A percentile compares a stretch with the other conserved stretches of the same genome.
Evolutionary conservation across 371 early-diverging fungal species (phyloP).

Genomic region (Choanephora cucurbitarum): DNA sequence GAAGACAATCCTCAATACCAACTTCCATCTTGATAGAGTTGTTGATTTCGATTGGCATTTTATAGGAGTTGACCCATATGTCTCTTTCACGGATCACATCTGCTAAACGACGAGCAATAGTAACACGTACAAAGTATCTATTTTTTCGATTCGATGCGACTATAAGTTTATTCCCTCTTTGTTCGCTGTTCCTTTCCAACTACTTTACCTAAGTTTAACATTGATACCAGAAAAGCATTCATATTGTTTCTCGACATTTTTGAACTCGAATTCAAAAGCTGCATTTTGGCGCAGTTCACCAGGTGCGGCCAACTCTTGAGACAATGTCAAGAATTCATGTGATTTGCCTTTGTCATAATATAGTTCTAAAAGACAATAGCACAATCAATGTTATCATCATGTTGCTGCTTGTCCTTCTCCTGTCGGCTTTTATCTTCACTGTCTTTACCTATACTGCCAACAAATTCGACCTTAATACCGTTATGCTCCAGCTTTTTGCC

Average conservation of each 20-base stretch:
- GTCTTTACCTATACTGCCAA: slow-evolving; percentile 87
- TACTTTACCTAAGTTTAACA: slow-evolving; percentile 75
- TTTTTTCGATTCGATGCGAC: neutral
- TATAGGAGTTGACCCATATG: slow-evolving; percentile 90
- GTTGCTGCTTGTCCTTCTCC: no score
- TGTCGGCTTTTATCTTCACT: neutral
- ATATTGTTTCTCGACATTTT: slow-evolving; percentile 91
- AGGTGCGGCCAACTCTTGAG: slow-evolving; percentile 87
- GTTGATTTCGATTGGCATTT: slow-evolving; percentile 83
- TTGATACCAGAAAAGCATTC: slow-evolving; percentile 92
- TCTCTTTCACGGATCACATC: slow-evolving; percentile 77
- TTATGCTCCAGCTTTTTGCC: slow-evolving; percentile 95
- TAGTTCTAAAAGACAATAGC: slow-evolving; percentile 60
- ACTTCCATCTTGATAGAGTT: slow-evolving; percentile 95
- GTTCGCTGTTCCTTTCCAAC: no score
- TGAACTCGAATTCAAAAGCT: slow-evolving; percentile 87
- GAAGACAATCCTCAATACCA: slow-evolving; percentile 94
- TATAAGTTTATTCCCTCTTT: neutral
- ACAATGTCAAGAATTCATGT: slow-evolving; percentile 88
- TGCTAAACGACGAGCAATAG: slow-evolving; percentile 75
- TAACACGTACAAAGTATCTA: slow-evolving; percentile 87
- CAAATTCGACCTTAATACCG: slow-evolving; percentile 96
- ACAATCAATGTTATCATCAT: no score
- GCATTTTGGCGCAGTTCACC: slow-evolving; percentile 79
- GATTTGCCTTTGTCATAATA: slow-evolving; percentile 95